A percentile compares a stretch with the other conserved stretches of the same genome.
phyloP scores from a whole-genome alignment of 257 asterid species.

The Solanum chmielewskii region DNA sequence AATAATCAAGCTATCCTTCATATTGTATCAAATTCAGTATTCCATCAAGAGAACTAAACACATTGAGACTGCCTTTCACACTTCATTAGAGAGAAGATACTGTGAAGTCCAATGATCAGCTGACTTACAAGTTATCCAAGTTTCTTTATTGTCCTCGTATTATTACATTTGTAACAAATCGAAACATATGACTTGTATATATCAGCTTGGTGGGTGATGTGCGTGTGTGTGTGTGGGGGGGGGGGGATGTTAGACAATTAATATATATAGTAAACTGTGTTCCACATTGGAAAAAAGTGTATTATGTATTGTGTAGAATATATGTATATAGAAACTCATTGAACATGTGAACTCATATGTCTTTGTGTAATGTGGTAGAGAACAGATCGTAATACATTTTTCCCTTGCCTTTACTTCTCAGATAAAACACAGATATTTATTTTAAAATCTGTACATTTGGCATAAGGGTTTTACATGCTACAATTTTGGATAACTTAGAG shows the following conservation, averaged over 20 bases:
- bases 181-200: neutral
- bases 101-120: neutral
- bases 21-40: neutral
- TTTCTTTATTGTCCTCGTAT: neutral
- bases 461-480: neutral
- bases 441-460: neutral
- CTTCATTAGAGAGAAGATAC: neutral
- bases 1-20: neutral
- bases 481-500: neutral
- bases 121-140: neutral
- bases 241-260: neutral
- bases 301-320: neutral
- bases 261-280: neutral
- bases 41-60: neutral
- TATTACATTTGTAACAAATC: neutral
- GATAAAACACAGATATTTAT: neutral
- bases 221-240: too few species aligned
- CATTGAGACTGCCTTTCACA: neutral
- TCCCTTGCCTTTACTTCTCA: neutral
- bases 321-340: neutral
- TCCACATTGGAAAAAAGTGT: neutral
- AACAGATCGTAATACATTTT: too few species aligned
- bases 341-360: neutral
- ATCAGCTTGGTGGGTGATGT: neutral
- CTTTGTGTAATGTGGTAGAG: neutral